A percentile compares a stretch with the other conserved stretches of the same genome.
Conservation (phyloP, 805 yeast genomes). For the Dipodascus albidus region DNA sequence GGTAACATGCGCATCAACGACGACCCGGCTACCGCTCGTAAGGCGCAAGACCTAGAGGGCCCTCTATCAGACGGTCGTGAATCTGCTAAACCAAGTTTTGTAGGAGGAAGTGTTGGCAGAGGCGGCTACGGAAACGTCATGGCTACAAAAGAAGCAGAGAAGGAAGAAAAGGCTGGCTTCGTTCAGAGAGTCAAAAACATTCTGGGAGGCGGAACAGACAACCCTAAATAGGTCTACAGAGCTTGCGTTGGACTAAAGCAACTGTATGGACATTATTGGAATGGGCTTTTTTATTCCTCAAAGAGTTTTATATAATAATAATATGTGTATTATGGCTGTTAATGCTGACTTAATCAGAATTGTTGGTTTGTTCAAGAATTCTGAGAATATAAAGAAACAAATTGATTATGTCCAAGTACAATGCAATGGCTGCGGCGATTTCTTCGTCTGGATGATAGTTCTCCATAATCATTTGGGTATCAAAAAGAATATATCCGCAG, state of each 20-base stretch:
- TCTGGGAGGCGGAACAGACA: slow-evolving; percentile 3
- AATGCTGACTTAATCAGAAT: background rate
- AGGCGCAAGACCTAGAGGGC: slow-evolving; percentile 57
- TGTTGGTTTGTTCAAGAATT: slow-evolving; percentile 31
- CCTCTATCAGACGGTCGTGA: slow-evolving; percentile 26
- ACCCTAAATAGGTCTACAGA: background rate
- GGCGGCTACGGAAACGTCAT: slow-evolving; percentile 58
- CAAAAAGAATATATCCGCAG: slow-evolving; percentile 60
- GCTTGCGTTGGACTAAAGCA: no score
- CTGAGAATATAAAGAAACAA: slow-evolving; percentile 68
- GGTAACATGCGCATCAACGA: slow-evolving; percentile 62
- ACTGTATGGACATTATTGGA: background rate
- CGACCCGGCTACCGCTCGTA: slow-evolving; percentile 41
- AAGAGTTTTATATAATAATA: background rate
- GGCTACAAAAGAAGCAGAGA: slow-evolving; percentile 12
- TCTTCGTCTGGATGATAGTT: slow-evolving; percentile 75
- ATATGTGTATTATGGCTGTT: background rate
- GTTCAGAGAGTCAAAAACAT: slow-evolving; percentile 1
- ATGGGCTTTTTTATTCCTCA: background rate
- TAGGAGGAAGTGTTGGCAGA: slow-evolving; percentile 37
- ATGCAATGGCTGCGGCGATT: slow-evolving; percentile 62
- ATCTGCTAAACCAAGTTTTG: slow-evolving; percentile 32
- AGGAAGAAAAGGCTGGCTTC: background rate
- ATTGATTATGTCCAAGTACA: slow-evolving; percentile 76
- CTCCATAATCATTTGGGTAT: slow-evolving; percentile 71